Evolutionary conservation across 1,139 yeast species (phyloP).

Genomic region (Lodderomyces metapsilosis): DNA sequence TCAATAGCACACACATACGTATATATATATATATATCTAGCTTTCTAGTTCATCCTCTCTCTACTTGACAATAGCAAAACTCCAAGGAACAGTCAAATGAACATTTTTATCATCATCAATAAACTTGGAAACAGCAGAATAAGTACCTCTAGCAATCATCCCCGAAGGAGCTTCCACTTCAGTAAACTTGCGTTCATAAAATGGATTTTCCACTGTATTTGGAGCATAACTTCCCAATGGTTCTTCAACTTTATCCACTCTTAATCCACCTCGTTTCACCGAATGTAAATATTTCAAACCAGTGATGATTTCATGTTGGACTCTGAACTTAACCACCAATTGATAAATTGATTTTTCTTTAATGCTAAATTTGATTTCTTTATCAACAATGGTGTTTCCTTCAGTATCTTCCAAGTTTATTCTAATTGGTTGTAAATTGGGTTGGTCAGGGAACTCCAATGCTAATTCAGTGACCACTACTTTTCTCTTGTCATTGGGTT

Average conservation of each 20-base stretch:
- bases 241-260: constrained; percentile 84
- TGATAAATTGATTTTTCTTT: constrained; percentile 79
- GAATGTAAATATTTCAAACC: constrained; percentile 85
- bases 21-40: too few species aligned
- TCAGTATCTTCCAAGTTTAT: constrained; percentile 61
- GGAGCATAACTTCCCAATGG: constrained; percentile 92
- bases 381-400: constrained; percentile 44
- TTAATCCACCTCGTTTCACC: constrained; percentile 82
- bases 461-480: constrained; percentile 81
- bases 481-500: constrained; percentile 68
- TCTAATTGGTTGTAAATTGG: constrained; percentile 55
- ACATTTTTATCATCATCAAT: constrained; percentile 81
- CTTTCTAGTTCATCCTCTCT: too few species aligned
- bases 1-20: neutral
- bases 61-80: constrained; percentile 70
- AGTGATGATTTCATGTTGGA: constrained; percentile 89
- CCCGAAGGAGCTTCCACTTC: constrained; percentile 95
- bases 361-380: constrained; percentile 64
- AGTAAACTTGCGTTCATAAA: constrained; percentile 71
- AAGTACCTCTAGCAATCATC: constrained; percentile 80
- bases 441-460: constrained; percentile 60
- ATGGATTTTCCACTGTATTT: constrained; percentile 78
- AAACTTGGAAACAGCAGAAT: constrained; percentile 78
- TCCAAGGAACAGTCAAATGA: constrained; percentile 82
- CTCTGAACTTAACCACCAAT: constrained; percentile 72